Evolutionary conservation across 345 rosid genomes (phyloP), one percentile per base, ranked within the genome.

Genomic region (Litchi chinensis): DNA sequence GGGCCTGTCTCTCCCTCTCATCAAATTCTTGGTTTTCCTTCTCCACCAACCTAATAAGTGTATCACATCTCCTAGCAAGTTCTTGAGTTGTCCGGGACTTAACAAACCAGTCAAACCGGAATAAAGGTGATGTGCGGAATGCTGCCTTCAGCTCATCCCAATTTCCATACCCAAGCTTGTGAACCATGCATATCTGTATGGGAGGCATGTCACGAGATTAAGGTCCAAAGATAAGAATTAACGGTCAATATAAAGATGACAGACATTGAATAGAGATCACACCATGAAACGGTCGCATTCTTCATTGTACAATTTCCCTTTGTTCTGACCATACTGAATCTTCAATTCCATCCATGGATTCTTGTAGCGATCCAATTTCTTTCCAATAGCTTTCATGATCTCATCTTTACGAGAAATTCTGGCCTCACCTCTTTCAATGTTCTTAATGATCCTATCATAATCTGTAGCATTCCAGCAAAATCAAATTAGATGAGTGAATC

Each of bases 111-210:
- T 96, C 99, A 86, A 96, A 96, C 50, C 92, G 92, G 77, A 96
- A 96, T 80, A 89, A 72, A 19, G 95, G 83, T 3, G 98, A 93
- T 12, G 95, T 96, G 50, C 94, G 90, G 82, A 96, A 94, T 63
- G 91, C 97, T 1, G 93, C 88, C 88, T 96, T 96, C 74, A 96
- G 91, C 81, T 96, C 99, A 72, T 96, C 99, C 98, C 99, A 96
- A 71, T 96, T 94, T 75, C 99, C 99, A 83, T 96, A 94, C 8
- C 99, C 98, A 85, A 96, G 97, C 82, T 93, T 90, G 90, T 94
- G 98, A 78, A 96, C 91, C 98, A 91, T 96, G 93, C 99, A 94
- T 80, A 94, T 90, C 99, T 94, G 91, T 62, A 78, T 41, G 56
- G 8, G 21, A 64, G 65, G 39, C 40, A 76, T 32, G 48, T 46